These are phyloP conservation scores for Kockiozyma suomiensis DNA, from an alignment of 805 yeast species.

Conservation along the genomic window DNA sequence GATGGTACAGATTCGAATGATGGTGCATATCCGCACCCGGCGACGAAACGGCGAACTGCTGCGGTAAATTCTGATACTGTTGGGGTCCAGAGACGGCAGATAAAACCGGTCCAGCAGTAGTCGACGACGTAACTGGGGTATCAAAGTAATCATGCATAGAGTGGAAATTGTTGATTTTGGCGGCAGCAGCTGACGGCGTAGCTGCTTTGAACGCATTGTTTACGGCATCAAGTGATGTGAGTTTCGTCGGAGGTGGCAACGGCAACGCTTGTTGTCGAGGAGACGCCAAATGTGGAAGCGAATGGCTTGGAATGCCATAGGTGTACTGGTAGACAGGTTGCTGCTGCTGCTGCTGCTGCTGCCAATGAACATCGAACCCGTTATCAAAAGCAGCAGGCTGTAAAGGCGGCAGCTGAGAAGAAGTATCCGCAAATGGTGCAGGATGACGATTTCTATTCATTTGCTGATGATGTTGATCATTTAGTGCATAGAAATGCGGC, in stretches of 20 bases:
- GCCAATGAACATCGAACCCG: conserved; percentile 13
- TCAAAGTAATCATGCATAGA: conserved; percentile 30
- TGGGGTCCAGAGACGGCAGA: not conserved
- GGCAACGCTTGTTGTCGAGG: conserved; percentile 32
- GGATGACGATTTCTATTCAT: not conserved
- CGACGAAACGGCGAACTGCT: not conserved
- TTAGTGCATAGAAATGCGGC: conserved; percentile 22
- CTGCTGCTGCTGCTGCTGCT: conserved; percentile 36
- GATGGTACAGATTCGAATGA: not conserved
- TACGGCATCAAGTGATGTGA: not conserved
- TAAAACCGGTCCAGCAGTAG: not conserved
- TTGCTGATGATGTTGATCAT: conserved; percentile 22
- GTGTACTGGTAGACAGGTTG: conserved; percentile 14
- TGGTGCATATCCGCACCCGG: conserved; percentile 3
- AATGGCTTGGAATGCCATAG: conserved; percentile 24
- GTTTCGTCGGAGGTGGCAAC: conserved; percentile 23
- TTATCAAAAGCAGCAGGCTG: not conserved
- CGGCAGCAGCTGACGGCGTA: conserved; percentile 27
- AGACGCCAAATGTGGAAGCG: conserved; percentile 29
- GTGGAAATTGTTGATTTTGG: conserved; percentile 15
- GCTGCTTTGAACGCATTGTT: not conserved
- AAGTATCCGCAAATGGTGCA: not conserved
- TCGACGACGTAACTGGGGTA: not conserved
- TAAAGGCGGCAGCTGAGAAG: not conserved
- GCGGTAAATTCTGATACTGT: not conserved